Evolutionary conservation across 805 yeast species (phyloP).

Genomic region (Yarrowia sp.): DNA sequence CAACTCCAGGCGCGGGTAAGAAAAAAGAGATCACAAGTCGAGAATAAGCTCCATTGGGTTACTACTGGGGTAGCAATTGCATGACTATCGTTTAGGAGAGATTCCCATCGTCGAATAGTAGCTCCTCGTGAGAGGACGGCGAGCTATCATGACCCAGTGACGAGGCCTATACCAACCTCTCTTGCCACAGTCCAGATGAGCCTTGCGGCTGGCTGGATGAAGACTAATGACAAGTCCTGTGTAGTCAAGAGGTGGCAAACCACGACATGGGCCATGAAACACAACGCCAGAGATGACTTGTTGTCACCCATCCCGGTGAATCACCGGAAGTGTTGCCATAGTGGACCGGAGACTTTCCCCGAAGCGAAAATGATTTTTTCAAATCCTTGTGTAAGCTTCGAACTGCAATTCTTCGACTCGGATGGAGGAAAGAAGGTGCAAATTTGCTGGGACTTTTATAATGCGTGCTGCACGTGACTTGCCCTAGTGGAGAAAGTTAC

Average conservation of each 20-base stretch:
- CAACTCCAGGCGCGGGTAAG: constrained; percentile 26
- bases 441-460: constrained; percentile 13
- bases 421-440: constrained; percentile 19
- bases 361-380: constrained; percentile 31
- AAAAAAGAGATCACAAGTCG: constrained; percentile 29
- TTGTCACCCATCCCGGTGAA: constrained; percentile 21
- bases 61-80: constrained; percentile 35
- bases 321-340: constrained; percentile 34
- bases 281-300: constrained; percentile 14
- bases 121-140: constrained; percentile 16
- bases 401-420: constrained; percentile 35
- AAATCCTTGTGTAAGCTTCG: constrained; percentile 36
- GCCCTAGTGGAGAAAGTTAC: not conserved
- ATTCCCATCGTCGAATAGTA: constrained; percentile 28
- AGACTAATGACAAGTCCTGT: constrained; percentile 17
- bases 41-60: constrained; percentile 42
- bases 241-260: constrained; percentile 22
- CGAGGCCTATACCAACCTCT: not conserved
- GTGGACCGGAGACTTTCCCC: constrained; percentile 42
- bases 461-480: not conserved
- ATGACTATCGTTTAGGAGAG: constrained; percentile 34
- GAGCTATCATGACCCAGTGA: constrained; percentile 2
- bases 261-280: constrained; percentile 24
- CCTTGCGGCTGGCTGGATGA: constrained; percentile 25
- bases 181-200: constrained; percentile 25